Conservation (phyloP, 164 flowering plant species). For the Macadamia integrifolia region DNA sequence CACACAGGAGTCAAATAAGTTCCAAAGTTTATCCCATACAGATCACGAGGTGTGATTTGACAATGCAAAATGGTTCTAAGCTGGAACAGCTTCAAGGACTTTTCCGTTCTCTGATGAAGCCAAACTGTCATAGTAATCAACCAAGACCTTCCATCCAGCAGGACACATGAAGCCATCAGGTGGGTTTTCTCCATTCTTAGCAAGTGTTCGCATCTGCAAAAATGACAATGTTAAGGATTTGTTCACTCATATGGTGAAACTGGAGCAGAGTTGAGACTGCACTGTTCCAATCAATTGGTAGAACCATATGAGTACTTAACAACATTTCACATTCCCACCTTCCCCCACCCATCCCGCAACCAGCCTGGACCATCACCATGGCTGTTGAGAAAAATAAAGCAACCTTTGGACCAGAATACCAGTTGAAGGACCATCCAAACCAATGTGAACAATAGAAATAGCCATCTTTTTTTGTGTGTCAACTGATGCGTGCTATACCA, state of each 20-base stretch:
- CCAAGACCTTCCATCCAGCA: slow-evolving; percentile 88
- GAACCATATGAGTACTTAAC: background rate
- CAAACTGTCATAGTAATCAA: slow-evolving; percentile 79
- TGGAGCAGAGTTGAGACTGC: background rate
- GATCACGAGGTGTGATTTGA: slow-evolving; percentile 3
- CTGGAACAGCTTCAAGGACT: slow-evolving; percentile 56
- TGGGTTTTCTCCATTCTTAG: slow-evolving; percentile 79
- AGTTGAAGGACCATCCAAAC: no score
- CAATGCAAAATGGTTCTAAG: slow-evolving; percentile 19
- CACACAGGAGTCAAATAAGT: slow-evolving; percentile 16
- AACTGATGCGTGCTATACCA: no score
- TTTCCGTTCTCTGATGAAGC: slow-evolving; percentile 37
- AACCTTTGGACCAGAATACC: no score
- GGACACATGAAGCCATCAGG: slow-evolving; percentile 98
- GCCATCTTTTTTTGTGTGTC: no score
- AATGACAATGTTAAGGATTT: background rate
- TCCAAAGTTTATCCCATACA: slow-evolving; percentile 27
- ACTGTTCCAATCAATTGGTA: background rate
- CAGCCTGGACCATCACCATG: no score
- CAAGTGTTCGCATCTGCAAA: slow-evolving; percentile 84
- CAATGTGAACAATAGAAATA: no score
- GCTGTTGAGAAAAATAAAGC: no score
- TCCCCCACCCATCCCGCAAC: background rate
- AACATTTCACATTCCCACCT: background rate
- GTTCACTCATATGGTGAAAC: no score